Base-by-base conservation (phyloP, 768 basidiomycete species). In the Tricholoma sp. region DNA sequence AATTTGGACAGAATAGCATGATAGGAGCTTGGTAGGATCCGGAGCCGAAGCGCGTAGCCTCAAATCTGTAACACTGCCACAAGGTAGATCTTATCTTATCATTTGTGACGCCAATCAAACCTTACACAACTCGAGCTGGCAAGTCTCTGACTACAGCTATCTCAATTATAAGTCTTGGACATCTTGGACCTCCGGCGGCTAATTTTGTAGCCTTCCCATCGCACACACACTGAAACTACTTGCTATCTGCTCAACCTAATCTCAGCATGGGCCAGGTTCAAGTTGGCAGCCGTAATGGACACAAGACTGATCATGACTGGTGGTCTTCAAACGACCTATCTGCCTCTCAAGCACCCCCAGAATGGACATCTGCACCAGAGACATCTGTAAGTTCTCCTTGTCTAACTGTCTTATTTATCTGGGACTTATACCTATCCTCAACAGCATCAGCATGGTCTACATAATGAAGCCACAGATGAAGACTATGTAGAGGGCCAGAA, bases 1-100 rank as follows among this genome's bases (percentile, higher is more conserved):
- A 98, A 53, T 88, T 91, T 31, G 96, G 96, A 68, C 96, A 98
- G 77, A 96, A 96, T 34, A 95, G 78, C 92, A 96, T 95, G n/a
- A 36, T n/a, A n/a, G n/a, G 13, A 28, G n/a, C n/a, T n/a, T n/a
- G n/a, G n/a, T n/a, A n/a, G n/a, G n/a, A n/a, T n/a, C n/a, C n/a
- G n/a, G n/a, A n/a, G n/a, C n/a, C n/a, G n/a, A n/a, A n/a, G n/a
- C n/a, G n/a, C n/a, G n/a, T n/a, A n/a, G n/a, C n/a, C n/a, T n/a
- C n/a, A n/a, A n/a, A 33, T 18, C 17, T 18, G 13, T 10, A 37
- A 9, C 24, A 24, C 24, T 24, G 24, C 24, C 24, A 24, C 24
- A 24, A n/a, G 24, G 24, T 1, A 37, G 33, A 17, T 54, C 1
- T 15, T 49, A 17, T 11, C 32, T 8, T 8, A 34, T 24, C 24